A percentile compares a stretch with the other conserved stretches of the same genome.
Conservation (phyloP, 176 grass and related monocot species). For the Elaeis guineensis region DNA sequence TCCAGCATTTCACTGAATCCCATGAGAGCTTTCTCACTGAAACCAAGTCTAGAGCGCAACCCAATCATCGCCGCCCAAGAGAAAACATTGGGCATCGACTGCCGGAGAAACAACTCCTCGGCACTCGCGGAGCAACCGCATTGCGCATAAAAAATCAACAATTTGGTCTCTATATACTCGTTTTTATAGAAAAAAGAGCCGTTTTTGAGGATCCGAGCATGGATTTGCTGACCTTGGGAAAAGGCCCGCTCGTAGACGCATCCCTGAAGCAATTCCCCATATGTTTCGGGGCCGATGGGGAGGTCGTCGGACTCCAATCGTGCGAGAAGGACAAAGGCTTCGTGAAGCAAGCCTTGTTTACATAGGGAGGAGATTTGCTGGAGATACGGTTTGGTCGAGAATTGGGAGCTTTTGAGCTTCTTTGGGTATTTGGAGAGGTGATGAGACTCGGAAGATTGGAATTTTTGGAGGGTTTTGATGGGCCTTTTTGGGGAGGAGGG, state of each 20-base stretch:
- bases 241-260: slow-evolving; percentile 7
- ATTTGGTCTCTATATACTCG: slow-evolving; percentile 20
- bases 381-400: background rate
- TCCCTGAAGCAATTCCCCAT: slow-evolving; percentile 12
- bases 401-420: background rate
- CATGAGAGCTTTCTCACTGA: background rate
- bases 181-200: slow-evolving; percentile 6
- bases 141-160: slow-evolving; percentile 19
- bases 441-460: background rate
- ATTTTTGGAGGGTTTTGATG: background rate
- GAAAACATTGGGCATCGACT: slow-evolving; percentile 9
- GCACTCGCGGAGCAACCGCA: slow-evolving; percentile 12
- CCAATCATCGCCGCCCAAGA: slow-evolving; percentile 22
- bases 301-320: slow-evolving; percentile 1
- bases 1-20: slow-evolving; percentile 13
- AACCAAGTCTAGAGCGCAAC: slow-evolving; percentile 10
- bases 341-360: slow-evolving; percentile 2
- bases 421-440: no score
- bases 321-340: background rate
- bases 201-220: slow-evolving; percentile 7
- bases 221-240: slow-evolving; percentile 18
- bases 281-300: slow-evolving; percentile 13
- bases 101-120: slow-evolving; percentile 8
- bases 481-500: background rate
- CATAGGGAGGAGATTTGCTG: slow-evolving; percentile 10